Evolutionary conservation across 768 basidiomycete genomes (phyloP).

Genomic region (Rhizopogon vesiculosus): DNA sequence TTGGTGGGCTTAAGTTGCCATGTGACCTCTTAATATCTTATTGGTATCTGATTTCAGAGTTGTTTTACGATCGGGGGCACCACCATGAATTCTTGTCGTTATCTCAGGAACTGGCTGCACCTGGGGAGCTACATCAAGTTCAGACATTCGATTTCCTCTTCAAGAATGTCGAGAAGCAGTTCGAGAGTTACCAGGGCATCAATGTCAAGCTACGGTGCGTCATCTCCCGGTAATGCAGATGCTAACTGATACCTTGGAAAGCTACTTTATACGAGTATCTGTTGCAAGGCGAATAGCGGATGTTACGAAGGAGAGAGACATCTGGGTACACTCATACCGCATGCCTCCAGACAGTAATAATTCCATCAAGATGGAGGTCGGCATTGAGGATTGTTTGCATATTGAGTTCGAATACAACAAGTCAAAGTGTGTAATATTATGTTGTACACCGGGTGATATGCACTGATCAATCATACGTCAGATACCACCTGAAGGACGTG

Average conservation of each 20-base stretch:
- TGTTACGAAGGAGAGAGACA: conserved; percentile 85
- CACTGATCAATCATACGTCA: conserved; percentile 25
- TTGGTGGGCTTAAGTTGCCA: conserved; percentile 51
- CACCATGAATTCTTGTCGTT: conserved; percentile 97
- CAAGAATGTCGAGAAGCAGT: conserved; percentile 99
- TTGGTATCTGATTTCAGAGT: conserved; percentile 38
- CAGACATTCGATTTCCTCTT: conserved; percentile 97
- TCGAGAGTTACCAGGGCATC: conserved; percentile 96
- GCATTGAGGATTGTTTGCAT: conserved; percentile 97
- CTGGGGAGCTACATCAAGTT: conserved; percentile 95
- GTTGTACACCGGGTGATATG: background rate
- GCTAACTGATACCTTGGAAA: conserved; percentile 26
- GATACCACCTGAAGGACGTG: conserved; percentile 98
- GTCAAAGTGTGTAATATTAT: conserved; percentile 71
- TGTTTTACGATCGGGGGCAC: conserved; percentile 97
- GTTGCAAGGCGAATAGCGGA: conserved; percentile 92
- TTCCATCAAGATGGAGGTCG: conserved; percentile 99
- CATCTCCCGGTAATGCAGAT: background rate
- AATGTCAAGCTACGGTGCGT: conserved; percentile 93
- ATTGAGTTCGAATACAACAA: conserved; percentile 99
- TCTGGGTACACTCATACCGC: conserved; percentile 98
- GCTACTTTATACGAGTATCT: conserved; percentile 89
- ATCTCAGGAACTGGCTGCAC: conserved; percentile 91
- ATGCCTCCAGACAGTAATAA: conserved; percentile 99
- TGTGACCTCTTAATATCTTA: background rate